Evolutionary conservation across 148 eudicot species (phyloP), one percentile per base, ranked within the genome.

Genomic region (Talinum fruticosum): DNA sequence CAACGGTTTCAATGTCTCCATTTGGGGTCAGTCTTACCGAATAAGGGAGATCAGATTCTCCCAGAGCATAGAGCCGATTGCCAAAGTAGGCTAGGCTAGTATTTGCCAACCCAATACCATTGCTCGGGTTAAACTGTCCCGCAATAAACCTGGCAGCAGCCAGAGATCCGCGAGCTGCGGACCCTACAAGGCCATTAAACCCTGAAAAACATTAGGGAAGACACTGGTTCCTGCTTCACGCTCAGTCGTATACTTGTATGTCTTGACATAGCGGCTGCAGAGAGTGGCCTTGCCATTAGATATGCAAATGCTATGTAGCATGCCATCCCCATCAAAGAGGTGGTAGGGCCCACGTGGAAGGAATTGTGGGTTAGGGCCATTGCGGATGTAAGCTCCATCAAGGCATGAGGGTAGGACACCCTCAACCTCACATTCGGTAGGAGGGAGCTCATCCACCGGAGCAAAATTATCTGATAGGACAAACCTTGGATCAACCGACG

Each of bases 291-390:
- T 75, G 74, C 94, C 91, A 0, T 71, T 1, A 21, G 88, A 84
- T 53, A 90, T 87, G 10, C 61, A 77, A 74, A 87, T 73, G 57
- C 79, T 76, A 70, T 90, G 94, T 36, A 90, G 87, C 94, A 88
- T 90, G 3, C 94, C 91, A 44, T 90, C 91, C 16, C 94, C 94
- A 66, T 90, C 91, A 78, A 88, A 90, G 16, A 88, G 86, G 74
- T 90, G 94, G 85, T 87, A 84, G 8, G 94, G 94, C 4, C 91
- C 91, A 0, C 82, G 84, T 0, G 91, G 91, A 66, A 88, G 76
- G 74, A 82, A 87, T 64, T 90, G 94, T 6, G 90, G 91, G 83
- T 90, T 90, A 12, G 94, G 91, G 45, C 94, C 94, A 74, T 90
- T 90, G 26, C 94, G 87, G 45, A 90, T 87, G 82, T 90, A 90